Evolutionary conservation across 768 basidiomycete species (phyloP).

Genomic region (Pulveroboletus frians): DNA sequence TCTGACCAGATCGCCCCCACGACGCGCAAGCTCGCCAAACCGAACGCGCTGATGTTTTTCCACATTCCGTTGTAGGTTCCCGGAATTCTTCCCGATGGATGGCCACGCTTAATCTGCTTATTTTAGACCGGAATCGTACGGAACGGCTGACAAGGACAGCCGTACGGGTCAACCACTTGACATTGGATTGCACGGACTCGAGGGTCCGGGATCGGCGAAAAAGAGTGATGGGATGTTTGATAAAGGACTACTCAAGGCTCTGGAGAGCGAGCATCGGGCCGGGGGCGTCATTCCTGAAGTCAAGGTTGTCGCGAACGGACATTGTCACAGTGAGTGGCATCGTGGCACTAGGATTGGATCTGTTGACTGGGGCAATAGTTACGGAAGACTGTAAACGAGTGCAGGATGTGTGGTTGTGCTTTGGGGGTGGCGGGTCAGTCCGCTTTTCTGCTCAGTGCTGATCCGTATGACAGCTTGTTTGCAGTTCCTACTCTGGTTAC

Average conservation of each 20-base stretch:
- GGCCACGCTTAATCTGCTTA: not conserved
- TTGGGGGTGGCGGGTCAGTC: constrained; percentile 76
- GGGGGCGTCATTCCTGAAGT: constrained; percentile 56
- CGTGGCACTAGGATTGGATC: not conserved
- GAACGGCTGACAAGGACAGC: constrained; percentile 58
- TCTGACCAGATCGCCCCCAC: constrained; percentile 54
- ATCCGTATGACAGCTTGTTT: not conserved
- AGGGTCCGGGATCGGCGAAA: constrained; percentile 57
- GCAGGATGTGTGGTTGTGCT: constrained; percentile 87
- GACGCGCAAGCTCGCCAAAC: constrained; percentile 67
- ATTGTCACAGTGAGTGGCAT: constrained; percentile 65
- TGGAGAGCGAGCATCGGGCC: constrained; percentile 62
- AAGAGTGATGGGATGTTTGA: constrained; percentile 80
- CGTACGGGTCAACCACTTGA: constrained; percentile 60
- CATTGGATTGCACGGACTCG: constrained; percentile 59
- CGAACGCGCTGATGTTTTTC: constrained; percentile 96
- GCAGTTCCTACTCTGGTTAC: constrained; percentile 78
- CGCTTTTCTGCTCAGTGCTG: not conserved
- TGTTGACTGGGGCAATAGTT: constrained; percentile 39
- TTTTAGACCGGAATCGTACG: constrained; percentile 69
- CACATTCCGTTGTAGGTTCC: constrained; percentile 83
- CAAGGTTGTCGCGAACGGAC: constrained; percentile 87
- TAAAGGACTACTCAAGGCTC: constrained; percentile 67
- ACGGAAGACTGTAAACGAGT: constrained; percentile 87
- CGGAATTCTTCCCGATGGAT: not conserved